phyloP scores from a whole-genome alignment of 768 basidiomycete genomes.

The Amanita polypyramis region DNA sequence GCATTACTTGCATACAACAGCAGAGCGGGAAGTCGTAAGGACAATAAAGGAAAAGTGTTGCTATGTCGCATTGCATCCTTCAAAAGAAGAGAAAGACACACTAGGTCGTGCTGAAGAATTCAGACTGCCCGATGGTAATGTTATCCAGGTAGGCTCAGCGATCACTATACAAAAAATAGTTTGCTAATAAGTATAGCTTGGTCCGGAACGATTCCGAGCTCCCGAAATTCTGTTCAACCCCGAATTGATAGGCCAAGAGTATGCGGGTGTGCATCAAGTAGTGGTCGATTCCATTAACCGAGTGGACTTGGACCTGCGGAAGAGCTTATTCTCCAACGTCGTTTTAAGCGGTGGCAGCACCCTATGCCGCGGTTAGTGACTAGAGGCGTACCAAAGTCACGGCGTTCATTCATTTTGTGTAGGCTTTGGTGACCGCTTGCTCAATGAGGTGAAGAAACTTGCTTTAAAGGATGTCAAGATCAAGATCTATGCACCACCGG shows the following conservation, averaged over 20 bases:
- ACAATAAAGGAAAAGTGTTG: constrained; percentile 99
- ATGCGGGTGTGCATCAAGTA: constrained; percentile 95
- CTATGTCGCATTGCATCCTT: constrained; percentile 86
- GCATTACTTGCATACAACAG: constrained; percentile 91
- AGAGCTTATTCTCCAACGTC: constrained; percentile 92
- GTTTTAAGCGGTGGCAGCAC: constrained; percentile 96
- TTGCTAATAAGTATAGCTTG: constrained; percentile 47
- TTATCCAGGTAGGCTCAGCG: constrained; percentile 61
- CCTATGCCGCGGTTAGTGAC: constrained; percentile 67
- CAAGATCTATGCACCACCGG: constrained; percentile 99
- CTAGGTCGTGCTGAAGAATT: constrained; percentile 77
- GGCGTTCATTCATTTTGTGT: constrained; percentile 8
- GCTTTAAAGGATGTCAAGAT: constrained; percentile 96
- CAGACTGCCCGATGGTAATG: constrained; percentile 88
- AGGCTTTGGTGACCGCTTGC: constrained; percentile 92
- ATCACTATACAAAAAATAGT: constrained; percentile 11
- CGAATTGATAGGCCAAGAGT: constrained; percentile 91
- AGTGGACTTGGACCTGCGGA: constrained; percentile 92
- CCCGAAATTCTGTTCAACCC: constrained; percentile 98
- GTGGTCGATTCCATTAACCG: constrained; percentile 97
- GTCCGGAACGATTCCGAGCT: constrained; percentile 90
- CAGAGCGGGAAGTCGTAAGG: constrained; percentile 93
- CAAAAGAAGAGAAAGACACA: constrained; percentile 92
- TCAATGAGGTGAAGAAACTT: constrained; percentile 95
- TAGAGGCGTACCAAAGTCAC: constrained; percentile 11